phyloP scores from a whole-genome alignment of 352 stramenopile genomes.

The Pythium insidiosum region DNA sequence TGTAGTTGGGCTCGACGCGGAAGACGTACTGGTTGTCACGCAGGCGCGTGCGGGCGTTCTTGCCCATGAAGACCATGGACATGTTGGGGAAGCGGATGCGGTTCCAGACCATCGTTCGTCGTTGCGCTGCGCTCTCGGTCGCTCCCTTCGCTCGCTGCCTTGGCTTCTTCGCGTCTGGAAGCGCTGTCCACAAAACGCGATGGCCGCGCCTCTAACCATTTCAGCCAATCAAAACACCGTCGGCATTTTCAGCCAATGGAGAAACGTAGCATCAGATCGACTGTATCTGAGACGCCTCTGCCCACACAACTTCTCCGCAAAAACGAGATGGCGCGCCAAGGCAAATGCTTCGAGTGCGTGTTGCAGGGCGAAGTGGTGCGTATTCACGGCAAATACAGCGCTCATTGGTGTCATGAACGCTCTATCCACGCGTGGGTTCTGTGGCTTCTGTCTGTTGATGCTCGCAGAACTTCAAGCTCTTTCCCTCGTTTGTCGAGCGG shows the following conservation, averaged over 20 bases:
- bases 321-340: conserved; percentile 39
- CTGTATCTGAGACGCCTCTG: no score
- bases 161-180: conserved; percentile 5
- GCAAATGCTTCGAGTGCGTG: conserved; percentile 80
- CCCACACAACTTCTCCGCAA: no score
- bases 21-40: conserved; percentile 88
- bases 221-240: conserved; percentile 9
- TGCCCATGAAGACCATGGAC: conserved; percentile 81
- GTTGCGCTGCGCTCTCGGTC: conserved; percentile 5
- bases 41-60: conserved; percentile 68
- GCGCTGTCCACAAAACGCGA: no score
- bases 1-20: conserved; percentile 93
- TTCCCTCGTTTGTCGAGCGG: conserved; percentile 73
- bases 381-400: background rate
- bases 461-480: conserved; percentile 75
- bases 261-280: no score
- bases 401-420: background rate
- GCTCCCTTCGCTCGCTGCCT: conserved; percentile 13
- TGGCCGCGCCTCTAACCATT: no score
- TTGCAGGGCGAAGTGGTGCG: conserved; percentile 76
- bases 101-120: conserved; percentile 72
- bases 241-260: conserved; percentile 17
- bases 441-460: background rate
- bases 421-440: background rate
- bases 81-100: conserved; percentile 84